Evolutionary conservation across 75 land plant species (phyloP).

Genomic region (Azolla pinnata): DNA sequence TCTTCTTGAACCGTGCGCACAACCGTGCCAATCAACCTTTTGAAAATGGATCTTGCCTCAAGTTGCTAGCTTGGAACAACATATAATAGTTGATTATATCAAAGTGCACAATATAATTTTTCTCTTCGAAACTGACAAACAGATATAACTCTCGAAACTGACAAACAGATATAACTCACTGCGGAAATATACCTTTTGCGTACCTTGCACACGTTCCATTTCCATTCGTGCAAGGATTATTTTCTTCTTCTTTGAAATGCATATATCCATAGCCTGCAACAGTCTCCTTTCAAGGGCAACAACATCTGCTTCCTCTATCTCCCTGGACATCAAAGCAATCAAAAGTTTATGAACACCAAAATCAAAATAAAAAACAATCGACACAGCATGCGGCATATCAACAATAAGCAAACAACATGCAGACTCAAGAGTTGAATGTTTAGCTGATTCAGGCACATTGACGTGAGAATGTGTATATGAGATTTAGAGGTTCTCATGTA

Average conservation of each 20-base stretch:
- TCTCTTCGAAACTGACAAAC: no score
- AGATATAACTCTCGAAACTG: no score
- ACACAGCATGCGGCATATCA: no score
- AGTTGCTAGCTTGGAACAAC: no score
- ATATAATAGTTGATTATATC: no score
- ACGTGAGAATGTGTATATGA: no score
- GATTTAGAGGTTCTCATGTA: no score
- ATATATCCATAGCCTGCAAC: conserved; percentile 71
- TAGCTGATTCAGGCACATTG: no score
- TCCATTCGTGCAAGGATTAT: conserved; percentile 71
- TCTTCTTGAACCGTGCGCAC: conserved; percentile 88
- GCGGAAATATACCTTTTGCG: conserved; percentile 48
- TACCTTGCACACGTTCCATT: conserved; percentile 62
- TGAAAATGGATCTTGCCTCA: conserved; percentile 62
- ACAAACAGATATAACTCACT: neutral
- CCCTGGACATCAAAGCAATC: conserved; percentile 29
- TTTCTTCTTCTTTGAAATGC: conserved; percentile 77
- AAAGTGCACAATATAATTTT: no score
- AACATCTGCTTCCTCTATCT: conserved; percentile 72
- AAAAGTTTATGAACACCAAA: neutral
- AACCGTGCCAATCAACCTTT: conserved; percentile 68
- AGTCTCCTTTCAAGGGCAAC: conserved; percentile 69
- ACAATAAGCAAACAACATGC: no score
- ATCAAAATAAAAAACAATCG: no score
- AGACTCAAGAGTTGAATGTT: no score